Percentiles rank a stretch among this genome's conserved stretches.
phyloP scores from a whole-genome alignment of 306 rosid genomes.

The Sesbania bispinosa region DNA sequence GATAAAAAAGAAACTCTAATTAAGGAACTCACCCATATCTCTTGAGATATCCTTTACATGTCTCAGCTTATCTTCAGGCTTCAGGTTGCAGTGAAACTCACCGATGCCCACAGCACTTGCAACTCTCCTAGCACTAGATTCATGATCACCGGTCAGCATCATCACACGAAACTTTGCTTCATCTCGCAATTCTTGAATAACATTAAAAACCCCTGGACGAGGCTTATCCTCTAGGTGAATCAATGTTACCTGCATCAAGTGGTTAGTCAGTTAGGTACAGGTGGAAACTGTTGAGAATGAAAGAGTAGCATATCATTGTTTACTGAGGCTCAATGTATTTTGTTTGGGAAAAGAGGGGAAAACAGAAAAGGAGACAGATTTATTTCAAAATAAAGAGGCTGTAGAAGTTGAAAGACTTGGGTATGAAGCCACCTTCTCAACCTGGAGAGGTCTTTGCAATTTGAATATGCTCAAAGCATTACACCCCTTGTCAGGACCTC shows the following conservation, averaged over 20 bases:
- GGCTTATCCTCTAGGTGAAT: constrained; percentile 97
- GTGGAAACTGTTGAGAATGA: constrained; percentile 7
- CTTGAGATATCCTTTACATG: constrained; percentile 86
- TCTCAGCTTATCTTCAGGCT: constrained; percentile 95
- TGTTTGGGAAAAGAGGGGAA: background rate
- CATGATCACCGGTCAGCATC: constrained; percentile 97
- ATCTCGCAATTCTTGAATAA: constrained; percentile 64
- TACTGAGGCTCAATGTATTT: background rate
- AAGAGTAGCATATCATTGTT: constrained; percentile 5
- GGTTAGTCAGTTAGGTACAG: constrained; percentile 8
- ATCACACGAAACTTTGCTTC: constrained; percentile 74
- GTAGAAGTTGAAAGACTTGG: background rate
- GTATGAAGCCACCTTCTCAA: background rate
- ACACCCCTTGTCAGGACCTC: too few relatives aligned
- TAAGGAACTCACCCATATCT: constrained; percentile 62
- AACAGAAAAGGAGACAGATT: background rate
- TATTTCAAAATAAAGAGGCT: constrained; percentile 10
- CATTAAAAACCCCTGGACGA: constrained; percentile 75
- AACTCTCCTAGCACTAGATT: constrained; percentile 86
- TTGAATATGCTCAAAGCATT: constrained; percentile 13
- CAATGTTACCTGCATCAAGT: constrained; percentile 70
- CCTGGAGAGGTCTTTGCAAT: constrained; percentile 8
- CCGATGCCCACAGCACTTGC: constrained; percentile 85
- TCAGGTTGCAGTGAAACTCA: constrained; percentile 81
- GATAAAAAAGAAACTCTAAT: background rate